Base-by-base conservation (phyloP, 1,139 yeast genomes). In the Debaryomycetaceae sp. region DNA sequence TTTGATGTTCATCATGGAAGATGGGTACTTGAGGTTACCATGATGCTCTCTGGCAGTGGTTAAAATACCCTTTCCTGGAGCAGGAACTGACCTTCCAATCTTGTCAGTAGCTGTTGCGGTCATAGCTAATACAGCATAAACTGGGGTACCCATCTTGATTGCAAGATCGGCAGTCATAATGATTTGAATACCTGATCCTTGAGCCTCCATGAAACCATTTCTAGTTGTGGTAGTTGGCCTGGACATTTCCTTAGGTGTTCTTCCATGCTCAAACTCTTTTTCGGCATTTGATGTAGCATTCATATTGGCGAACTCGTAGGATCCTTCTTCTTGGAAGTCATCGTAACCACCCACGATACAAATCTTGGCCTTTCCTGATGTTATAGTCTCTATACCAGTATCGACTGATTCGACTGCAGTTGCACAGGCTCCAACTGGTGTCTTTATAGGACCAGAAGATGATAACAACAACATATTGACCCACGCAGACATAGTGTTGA, bases 341-440 rank as follows among this genome's bases (percentile, higher is more conserved):
- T 93, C 99, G 66, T 88, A 90, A 73, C 99, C 99, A 80, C 99
- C 99, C 59, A 91, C 97, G 63, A 93, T 78, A 69, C 93, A 90
- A 59, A 93, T 82, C 81, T 89, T 90, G 48, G 99, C 99, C 72
- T 91, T 90, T 56, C 97, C 97, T 44, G 89, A 73, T 59, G 87
- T 71, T 59, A 93, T 90, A 44, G 97, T 87, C 73, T 93, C 99
- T 57, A 87, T 82, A 81, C 98, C 99, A 60, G 81, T 80, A 66
- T 93, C 99, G 56, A 95, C 89, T 50, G 99, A 93, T 76, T 93
- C 99, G 52, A 95, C 86, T 47, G 99, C 95, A 56, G 99, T 93
- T 43, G 99, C 99, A 79, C 99, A 93, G 41, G 99, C 99, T 75
- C 97, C 99, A 48, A 93, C 99, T 45, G 99, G 98, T 30, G 99